Conservation (phyloP, 345 rosid species). For the Arabis hirsuta region DNA sequence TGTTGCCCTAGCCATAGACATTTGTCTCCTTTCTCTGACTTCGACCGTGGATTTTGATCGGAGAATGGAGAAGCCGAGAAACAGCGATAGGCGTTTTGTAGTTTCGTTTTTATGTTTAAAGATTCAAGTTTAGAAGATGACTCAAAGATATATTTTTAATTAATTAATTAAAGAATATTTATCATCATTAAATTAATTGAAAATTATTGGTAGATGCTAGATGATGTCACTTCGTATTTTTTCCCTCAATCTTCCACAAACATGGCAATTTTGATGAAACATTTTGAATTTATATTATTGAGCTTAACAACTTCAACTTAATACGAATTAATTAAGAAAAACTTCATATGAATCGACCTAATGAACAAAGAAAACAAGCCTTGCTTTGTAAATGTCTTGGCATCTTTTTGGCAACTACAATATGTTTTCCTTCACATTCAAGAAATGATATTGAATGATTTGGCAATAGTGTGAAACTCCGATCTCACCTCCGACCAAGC, state of each 20-base stretch:
- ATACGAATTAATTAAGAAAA: too few relatives aligned
- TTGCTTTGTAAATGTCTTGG: constrained; percentile 13
- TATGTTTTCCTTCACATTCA: constrained; percentile 25
- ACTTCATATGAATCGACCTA: neutral
- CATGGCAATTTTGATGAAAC: too few relatives aligned
- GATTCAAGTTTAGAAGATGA: constrained; percentile 26
- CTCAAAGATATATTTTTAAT: neutral
- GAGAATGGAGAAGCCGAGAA: constrained; percentile 36
- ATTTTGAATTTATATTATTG: too few relatives aligned
- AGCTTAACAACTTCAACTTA: too few relatives aligned
- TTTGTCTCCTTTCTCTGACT: constrained; percentile 33
- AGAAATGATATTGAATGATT: constrained; percentile 59
- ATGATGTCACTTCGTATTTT: neutral
- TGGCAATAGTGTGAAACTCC: constrained; percentile 55
- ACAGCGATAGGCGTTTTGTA: constrained; percentile 32
- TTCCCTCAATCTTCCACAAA: neutral
- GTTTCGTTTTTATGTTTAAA: constrained; percentile 30
- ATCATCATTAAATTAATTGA: constrained; percentile 4
- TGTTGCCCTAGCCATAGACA: constrained; percentile 84
- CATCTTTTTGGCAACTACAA: constrained; percentile 13
- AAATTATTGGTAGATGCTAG: neutral
- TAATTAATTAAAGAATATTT: neutral
- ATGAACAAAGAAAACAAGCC: neutral
- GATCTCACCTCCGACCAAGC: constrained; percentile 63
- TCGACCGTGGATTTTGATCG: constrained; percentile 42